phyloP scores from a whole-genome alignment of 345 rosid species.

The Orychophragmus violaceus region DNA sequence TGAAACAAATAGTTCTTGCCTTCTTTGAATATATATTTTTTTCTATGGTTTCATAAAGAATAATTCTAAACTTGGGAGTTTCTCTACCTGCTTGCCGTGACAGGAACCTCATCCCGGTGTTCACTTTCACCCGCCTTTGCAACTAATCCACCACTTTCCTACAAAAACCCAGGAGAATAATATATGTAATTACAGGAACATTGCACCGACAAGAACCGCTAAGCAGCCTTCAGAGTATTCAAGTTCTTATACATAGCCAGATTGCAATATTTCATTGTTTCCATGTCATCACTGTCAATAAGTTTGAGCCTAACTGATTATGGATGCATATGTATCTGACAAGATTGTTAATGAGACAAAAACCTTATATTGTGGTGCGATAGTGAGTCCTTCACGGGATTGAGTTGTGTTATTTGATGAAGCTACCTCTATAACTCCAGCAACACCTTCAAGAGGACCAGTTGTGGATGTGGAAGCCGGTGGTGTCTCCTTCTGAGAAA shows the following conservation, averaged over 20 bases:
- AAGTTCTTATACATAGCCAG: neutral
- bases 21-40: neutral
- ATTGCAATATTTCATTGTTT: neutral
- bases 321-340: neutral
- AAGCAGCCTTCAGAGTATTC: neutral
- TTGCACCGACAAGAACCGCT: neutral
- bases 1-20: neutral
- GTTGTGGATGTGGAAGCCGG: constrained; percentile 42
- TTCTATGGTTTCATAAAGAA: neutral
- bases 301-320: neutral
- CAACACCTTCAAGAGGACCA: constrained; percentile 42
- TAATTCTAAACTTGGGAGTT: neutral
- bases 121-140: constrained; percentile 56
- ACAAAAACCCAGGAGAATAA: neutral
- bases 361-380: constrained; percentile 54
- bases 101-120: constrained; percentile 59
- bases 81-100: constrained; percentile 54
- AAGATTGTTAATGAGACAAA: constrained; percentile 6
- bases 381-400: constrained; percentile 45
- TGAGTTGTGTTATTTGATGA: constrained; percentile 43
- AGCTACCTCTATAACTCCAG: constrained; percentile 45
- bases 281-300: neutral
- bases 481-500: constrained; percentile 54
- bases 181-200: neutral
- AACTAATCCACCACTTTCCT: constrained; percentile 52